phyloP scores from a whole-genome alignment of 306 rosid genomes.

The Senna tora region DNA sequence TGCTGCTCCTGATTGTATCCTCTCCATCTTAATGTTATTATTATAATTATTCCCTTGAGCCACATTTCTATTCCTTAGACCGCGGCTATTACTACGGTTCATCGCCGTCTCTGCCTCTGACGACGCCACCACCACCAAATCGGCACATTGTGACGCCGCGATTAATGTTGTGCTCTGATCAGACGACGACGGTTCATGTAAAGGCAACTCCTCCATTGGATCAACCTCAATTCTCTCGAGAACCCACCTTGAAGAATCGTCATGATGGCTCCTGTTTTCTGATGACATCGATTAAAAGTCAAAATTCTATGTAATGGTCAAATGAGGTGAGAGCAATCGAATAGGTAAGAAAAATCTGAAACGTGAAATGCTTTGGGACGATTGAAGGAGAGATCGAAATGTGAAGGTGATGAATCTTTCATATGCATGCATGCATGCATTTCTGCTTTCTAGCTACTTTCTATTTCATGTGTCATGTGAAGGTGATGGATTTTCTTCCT shows the following conservation, averaged over 20 bases:
- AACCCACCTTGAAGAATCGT: slow-evolving; percentile 51
- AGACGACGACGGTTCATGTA: not conserved
- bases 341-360: slow-evolving; percentile 14
- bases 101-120: not conserved
- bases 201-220: slow-evolving; percentile 46
- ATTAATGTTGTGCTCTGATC: not conserved
- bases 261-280: slow-evolving; percentile 11
- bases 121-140: not conserved
- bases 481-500: no score
- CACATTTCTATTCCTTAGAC: slow-evolving; percentile 41
- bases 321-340: not conserved
- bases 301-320: not conserved
- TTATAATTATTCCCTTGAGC: slow-evolving; percentile 12
- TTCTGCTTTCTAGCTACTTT: no score
- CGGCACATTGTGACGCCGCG: slow-evolving; percentile 28
- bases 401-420: no score
- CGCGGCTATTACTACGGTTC: not conserved
- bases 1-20: slow-evolving; percentile 53
- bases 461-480: no score
- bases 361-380: slow-evolving; percentile 34
- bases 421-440: no score
- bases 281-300: slow-evolving; percentile 44
- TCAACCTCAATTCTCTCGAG: slow-evolving; percentile 67
- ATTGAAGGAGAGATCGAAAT: slow-evolving; percentile 12
- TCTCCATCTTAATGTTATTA: slow-evolving; percentile 27